Percentiles rank a stretch among this genome's conserved stretches.
These are phyloP conservation scores for Suillus occidentalis DNA, from an alignment of 768 basidiomycete genomes.

Conservation along the genomic window DNA sequence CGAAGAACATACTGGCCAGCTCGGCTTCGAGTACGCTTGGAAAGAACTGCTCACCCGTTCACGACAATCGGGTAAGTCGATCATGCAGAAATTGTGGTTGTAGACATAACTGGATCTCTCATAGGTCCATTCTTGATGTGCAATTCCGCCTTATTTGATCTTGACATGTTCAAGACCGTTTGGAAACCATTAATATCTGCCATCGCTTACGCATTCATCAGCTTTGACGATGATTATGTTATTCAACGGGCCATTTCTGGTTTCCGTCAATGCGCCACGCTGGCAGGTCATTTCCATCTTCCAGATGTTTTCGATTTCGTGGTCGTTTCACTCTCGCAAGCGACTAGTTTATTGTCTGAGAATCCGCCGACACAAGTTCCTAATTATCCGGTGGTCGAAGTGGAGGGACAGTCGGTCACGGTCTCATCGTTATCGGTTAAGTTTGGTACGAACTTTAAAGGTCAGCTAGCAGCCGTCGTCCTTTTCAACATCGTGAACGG, in stretches of 20 bases:
- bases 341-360: slow-evolving; percentile 83
- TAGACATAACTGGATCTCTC: slow-evolving; percentile 20
- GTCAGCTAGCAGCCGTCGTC: slow-evolving; percentile 94
- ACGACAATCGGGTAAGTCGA: slow-evolving; percentile 65
- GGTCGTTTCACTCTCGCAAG: slow-evolving; percentile 88
- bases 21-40: slow-evolving; percentile 99
- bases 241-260: slow-evolving; percentile 94
- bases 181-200: slow-evolving; percentile 96
- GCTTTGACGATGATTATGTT: slow-evolving; percentile 94
- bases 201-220: slow-evolving; percentile 93
- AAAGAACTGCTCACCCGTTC: slow-evolving; percentile 88
- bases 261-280: slow-evolving; percentile 94
- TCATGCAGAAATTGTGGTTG: slow-evolving; percentile 37
- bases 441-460: slow-evolving; percentile 94
- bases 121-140: slow-evolving; percentile 60
- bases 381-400: slow-evolving; percentile 85
- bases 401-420: slow-evolving; percentile 86
- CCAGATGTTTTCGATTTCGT: slow-evolving; percentile 98
- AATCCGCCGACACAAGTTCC: slow-evolving; percentile 67
- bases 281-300: slow-evolving; percentile 85
- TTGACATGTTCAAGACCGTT: slow-evolving; percentile 89
- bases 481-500: slow-evolving; percentile 97
- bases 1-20: slow-evolving; percentile 93
- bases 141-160: slow-evolving; percentile 80
- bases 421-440: slow-evolving; percentile 90